Conservation (phyloP, 768 basidiomycete genomes). For the Cystoderma amianthinum region DNA sequence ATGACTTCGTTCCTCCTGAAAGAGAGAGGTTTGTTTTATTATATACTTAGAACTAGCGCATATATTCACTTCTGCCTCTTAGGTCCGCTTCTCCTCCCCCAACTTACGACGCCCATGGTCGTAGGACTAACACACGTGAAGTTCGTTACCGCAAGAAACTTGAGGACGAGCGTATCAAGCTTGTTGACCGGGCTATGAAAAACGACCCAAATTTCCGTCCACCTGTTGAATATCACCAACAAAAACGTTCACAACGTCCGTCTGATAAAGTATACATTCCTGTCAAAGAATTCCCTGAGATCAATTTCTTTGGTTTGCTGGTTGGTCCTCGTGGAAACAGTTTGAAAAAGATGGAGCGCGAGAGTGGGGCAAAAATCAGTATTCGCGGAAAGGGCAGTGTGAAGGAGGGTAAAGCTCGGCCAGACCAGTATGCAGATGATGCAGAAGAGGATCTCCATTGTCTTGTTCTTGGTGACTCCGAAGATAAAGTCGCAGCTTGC, state of each 20-base stretch:
- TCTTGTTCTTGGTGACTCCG: conserved; percentile 87
- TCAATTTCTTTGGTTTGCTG: conserved; percentile 98
- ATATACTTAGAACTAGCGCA: conserved; percentile 10
- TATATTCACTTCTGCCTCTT: conserved; percentile 13
- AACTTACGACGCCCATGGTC: conserved; percentile 95
- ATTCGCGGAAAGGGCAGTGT: conserved; percentile 98
- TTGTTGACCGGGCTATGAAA: conserved; percentile 96
- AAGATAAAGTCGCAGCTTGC: conserved; percentile 87
- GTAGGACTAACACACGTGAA: conserved; percentile 97
- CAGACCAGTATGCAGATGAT: conserved; percentile 92
- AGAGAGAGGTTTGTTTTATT: conserved; percentile 65
- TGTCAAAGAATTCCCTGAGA: conserved; percentile 99
- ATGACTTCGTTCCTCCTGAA: conserved; percentile 94
- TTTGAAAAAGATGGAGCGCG: conserved; percentile 98
- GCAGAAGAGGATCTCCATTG: conserved; percentile 99
- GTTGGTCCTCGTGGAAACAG: conserved; percentile 99
- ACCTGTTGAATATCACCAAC: conserved; percentile 92
- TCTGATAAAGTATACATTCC: conserved; percentile 99
- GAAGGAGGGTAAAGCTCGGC: conserved; percentile 96
- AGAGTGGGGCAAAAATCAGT: conserved; percentile 96
- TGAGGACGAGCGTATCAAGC: conserved; percentile 84
- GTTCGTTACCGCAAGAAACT: conserved; percentile 96
- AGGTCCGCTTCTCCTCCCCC: conserved; percentile 97
- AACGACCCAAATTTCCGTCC: conserved; percentile 97
- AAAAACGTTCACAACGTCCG: conserved; percentile 89